Base-by-base conservation (phyloP, 352 stramenopile species). In the Globisporangium emineosum region DNA sequence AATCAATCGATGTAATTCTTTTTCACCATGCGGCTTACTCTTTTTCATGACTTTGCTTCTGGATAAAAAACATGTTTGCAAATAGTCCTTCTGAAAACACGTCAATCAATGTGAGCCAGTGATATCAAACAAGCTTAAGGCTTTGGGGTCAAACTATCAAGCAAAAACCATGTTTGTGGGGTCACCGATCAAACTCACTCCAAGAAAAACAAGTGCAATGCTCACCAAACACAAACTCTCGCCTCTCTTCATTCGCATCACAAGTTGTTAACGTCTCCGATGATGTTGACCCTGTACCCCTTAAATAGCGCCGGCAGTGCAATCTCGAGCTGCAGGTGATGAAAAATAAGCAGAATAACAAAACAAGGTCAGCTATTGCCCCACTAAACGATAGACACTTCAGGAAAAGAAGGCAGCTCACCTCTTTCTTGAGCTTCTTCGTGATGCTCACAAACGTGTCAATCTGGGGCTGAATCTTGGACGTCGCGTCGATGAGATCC, bases 181-280 rank as follows among this genome's bases (percentile, higher is more conserved):
- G 35, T 13, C 35, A 43, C 35, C 13, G 6, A 43, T 13, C 35
- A 27, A 15, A n/a, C 23, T 52, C 21, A 27, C 30, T 52, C 30
- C 21, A 52, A 27, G 45, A 52, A 27, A 19, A 30, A 2, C n/a
- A n/a, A n/a, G n/a, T n/a, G 12, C 29, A 5, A 4, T 25, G 47
- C 12, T 54, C 25, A 54, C 47, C 21, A 17, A 12, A 35, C 32
- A 29, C 19, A 54, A 15, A 29, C 12, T 33, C 47, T 33, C 47
- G 12, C n/a, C 15, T 50, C 1, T 30, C 27, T 51, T 60, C 5
- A 42, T 40, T 42, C 17, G 10, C 5, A 32, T 76, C 76, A 91
- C 40, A 91, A 57, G 52, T 67, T 90, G 77, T 91, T 93, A 45
- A 93, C 72, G 27, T 91, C 85, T 27, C 85, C 85, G n/a, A 91